Evolutionary conservation across 2,329 filamentous ascomycete genomes (phyloP).

Genomic region (Lasiodiplodia gonubiensis): DNA sequence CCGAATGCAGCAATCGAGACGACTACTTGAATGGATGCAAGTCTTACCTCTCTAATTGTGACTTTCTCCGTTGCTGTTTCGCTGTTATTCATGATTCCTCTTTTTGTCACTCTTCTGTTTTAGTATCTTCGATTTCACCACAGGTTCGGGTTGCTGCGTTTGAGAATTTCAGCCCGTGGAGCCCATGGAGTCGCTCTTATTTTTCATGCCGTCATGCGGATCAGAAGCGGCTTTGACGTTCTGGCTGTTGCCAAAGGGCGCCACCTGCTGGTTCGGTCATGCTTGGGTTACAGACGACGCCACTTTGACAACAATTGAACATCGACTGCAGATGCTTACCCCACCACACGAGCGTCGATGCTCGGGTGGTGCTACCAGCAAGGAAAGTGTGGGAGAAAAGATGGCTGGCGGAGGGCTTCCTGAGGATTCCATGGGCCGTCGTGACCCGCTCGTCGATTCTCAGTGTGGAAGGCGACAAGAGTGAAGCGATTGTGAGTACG

Average conservation of each 20-base stretch:
- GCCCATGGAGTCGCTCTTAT: not conserved
- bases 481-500: constrained; percentile 6
- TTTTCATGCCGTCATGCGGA: not conserved
- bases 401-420: not conserved
- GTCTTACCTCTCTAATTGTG: not conserved
- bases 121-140: not conserved
- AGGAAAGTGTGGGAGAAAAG: not conserved
- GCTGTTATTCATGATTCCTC: not conserved
- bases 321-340: not conserved
- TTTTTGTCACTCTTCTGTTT: not conserved
- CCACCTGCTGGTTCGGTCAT: not conserved
- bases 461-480: constrained; percentile 16
- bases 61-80: not conserved
- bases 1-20: not conserved
- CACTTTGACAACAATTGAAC: not conserved
- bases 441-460: not conserved
- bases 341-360: not conserved
- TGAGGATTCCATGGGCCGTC: not conserved
- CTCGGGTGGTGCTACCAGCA: not conserved
- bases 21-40: not conserved
- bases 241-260: not conserved
- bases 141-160: not conserved
- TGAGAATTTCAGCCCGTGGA: not conserved
- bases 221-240: not conserved
- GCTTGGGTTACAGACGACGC: not conserved